A percentile compares a stretch with the other conserved stretches of the same genome.
Conservation (phyloP, 1,139 yeast genomes). For the Suhomyces bribrorum region DNA sequence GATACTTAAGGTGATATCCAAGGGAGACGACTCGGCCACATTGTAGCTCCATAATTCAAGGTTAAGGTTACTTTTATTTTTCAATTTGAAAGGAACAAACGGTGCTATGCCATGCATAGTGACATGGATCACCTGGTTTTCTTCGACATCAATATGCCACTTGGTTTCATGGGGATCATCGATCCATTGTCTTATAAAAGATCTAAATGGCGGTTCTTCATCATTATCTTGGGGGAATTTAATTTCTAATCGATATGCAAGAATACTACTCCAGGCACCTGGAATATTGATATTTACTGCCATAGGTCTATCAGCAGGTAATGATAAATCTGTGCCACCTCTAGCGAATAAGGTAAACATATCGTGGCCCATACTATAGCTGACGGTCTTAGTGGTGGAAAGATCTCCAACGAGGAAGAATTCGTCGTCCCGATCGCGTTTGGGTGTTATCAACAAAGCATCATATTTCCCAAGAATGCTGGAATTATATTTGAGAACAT, state of each 20-base stretch:
- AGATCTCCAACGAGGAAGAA: slow-evolving; percentile 40
- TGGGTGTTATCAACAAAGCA: slow-evolving; percentile 44
- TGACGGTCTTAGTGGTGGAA: slow-evolving; percentile 22
- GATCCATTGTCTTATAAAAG: slow-evolving; percentile 68
- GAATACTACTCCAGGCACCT: slow-evolving; percentile 62
- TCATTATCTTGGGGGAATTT: slow-evolving; percentile 19
- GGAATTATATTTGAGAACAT: slow-evolving; percentile 43
- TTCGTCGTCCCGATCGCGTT: slow-evolving; percentile 27
- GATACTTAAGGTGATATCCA: slow-evolving; percentile 38
- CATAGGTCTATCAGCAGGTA: slow-evolving; percentile 50
- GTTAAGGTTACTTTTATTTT: slow-evolving; percentile 34
- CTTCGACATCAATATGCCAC: slow-evolving; percentile 60
- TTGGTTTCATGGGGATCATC: slow-evolving; percentile 73
- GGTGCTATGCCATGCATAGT: slow-evolving; percentile 79
- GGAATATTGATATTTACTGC: slow-evolving; percentile 51
- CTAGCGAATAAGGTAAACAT: slow-evolving; percentile 32
- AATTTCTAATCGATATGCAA: slow-evolving; percentile 52
- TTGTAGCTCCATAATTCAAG: slow-evolving; percentile 46
- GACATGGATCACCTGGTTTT: slow-evolving; percentile 32
- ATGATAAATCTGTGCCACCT: slow-evolving; percentile 36
- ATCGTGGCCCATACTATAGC: slow-evolving; percentile 31
- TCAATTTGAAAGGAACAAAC: slow-evolving; percentile 56
- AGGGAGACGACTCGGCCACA: slow-evolving; percentile 22
- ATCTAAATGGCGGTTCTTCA: slow-evolving; percentile 42
- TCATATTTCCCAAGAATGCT: slow-evolving; percentile 43